Conservation (phyloP, 2,329 filamentous ascomycete genomes). For the Diaporthe sp. region DNA sequence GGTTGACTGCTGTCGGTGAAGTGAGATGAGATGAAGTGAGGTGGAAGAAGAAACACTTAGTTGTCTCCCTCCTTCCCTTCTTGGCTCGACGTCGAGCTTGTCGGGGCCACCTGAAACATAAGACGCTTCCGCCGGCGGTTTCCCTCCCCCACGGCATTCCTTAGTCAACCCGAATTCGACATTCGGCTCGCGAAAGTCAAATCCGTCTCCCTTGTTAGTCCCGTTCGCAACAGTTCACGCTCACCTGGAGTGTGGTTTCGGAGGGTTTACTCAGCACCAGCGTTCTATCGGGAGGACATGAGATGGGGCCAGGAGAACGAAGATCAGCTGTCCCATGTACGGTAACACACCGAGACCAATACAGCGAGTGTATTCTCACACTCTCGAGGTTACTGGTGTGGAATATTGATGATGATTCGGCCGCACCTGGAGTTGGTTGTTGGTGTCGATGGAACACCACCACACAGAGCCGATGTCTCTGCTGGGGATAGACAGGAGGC, state of each 20-base stretch:
- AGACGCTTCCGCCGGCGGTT: not conserved
- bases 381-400: not conserved
- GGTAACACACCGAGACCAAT: not conserved
- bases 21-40: not conserved
- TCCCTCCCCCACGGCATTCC: not conserved
- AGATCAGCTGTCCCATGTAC: too few relatives aligned
- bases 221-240: not conserved
- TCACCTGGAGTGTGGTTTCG: not conserved
- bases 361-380: too few relatives aligned
- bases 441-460: not conserved
- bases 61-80: not conserved
- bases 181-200: not conserved
- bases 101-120: conserved; percentile 8
- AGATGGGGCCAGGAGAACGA: too few relatives aligned
- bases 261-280: not conserved
- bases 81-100: not conserved
- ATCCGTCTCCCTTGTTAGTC: not conserved
- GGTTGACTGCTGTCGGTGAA: not conserved
- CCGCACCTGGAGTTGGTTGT: not conserved
- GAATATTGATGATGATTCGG: not conserved
- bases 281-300: not conserved
- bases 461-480: not conserved
- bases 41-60: not conserved
- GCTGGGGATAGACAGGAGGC: not conserved
- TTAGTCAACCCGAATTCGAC: not conserved